Evolutionary conservation across 2,329 filamentous ascomycete genomes (phyloP), one percentile per base, ranked within the genome.

Genomic region (Fusarium anguioides): DNA sequence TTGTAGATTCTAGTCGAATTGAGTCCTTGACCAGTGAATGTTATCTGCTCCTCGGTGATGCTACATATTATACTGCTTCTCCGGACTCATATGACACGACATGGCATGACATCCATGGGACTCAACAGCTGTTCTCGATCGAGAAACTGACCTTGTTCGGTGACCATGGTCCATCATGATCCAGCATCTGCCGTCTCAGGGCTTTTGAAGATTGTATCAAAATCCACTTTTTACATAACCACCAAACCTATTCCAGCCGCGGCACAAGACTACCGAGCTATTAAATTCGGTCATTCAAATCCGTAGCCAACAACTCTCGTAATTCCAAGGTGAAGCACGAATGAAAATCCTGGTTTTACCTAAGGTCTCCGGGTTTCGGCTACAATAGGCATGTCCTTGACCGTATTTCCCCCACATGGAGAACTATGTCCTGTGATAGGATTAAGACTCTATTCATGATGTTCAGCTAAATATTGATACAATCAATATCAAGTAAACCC

Each of bases 261-360:
- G 70, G 70, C 67, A 72, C 57, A 72, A 72, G 55, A 72, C 67
- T 58, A 71, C 70, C 70, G 70, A 66, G 15, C 17, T 29, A 18
- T 24, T 39, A 57, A 57, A 58, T 49, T 42, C 64, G 64, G 64
- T 52, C 35, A 63, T 68, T 29, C 41, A 68, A 66, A 55, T 68
- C 65, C 65, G 65, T 26, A 20, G 9, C 14, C 4, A 4, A 31
- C 7, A 31, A 4, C 6, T 40, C 64, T 53, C 31, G 31, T 24
- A 39, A 27, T 49, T 18, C 36, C 51, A 66, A 66, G 65, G 60
- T 69, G 65, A 68, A 48, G 31, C 27, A 68, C 64, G 59, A 68
- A 68, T 68, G 20, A 26, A 46, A 65, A 21, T 17, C 15, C 35
- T 46, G 23, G 21, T 21, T 42, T 42, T n/a, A 18, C 37, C 29